Evolutionary conservation across 441 rosid species (phyloP), one percentile per base, ranked within the genome.

Genomic region (Arabidopsis lyrata): DNA sequence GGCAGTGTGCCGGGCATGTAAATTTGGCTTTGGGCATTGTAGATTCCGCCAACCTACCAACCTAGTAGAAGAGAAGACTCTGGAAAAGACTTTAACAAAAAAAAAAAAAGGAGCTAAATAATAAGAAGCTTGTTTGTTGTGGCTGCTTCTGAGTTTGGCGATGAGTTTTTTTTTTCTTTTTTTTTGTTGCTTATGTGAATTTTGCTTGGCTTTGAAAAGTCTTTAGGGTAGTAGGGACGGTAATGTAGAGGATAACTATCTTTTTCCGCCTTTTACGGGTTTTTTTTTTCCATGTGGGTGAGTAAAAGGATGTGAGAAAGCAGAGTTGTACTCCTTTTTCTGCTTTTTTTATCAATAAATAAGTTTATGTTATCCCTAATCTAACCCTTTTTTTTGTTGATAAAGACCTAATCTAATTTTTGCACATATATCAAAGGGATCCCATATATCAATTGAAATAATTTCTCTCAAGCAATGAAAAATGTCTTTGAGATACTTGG

Each of bases 211-310:
- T 31, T 48, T 16, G 53, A 48, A 38, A 20, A 10, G 29, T 9
- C 27, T 20, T 27, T n/a, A 36, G 3, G 12, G 29, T 54, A 62
- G 31, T 27, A 27, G 31, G 3, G 75, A 47, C 41, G 41, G 24
- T 70, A 70, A 32, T 55, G 66, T 63, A 77, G 80, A 77, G 63
- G 80, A 71, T 77, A 42, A 65, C 76, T 0, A 59, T 77, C 68
- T 77, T 72, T 77, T 71, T 66, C 80, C 73, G 44, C 77, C 81
- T 77, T 77, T 77, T 66, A 50, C 42, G 56, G 76, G 29, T 24
- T 72, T 72, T 59, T 76, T 45, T 72, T 52, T 47, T 16, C 63
- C 73, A 29, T 64, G 0, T 34, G 56, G 10, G 69, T 72, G 73
- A 9, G 77, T 72, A 66, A 66, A 29, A 66, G 73, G 68, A 77